phyloP scores from a whole-genome alignment of 202 grass and related monocot species.

The Saccharum hybrid region DNA sequence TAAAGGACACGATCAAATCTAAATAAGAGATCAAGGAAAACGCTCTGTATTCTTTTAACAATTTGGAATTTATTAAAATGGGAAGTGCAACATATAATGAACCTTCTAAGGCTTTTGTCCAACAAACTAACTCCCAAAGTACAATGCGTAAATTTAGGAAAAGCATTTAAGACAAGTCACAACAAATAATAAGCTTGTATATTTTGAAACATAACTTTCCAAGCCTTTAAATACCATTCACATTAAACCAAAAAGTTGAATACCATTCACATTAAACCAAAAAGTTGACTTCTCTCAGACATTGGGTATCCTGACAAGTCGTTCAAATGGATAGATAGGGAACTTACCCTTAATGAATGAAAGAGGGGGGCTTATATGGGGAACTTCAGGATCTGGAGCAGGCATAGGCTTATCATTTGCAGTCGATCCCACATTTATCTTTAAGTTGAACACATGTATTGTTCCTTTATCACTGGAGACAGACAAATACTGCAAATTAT shows the following conservation, averaged over 20 bases:
- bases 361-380: conserved; percentile 68
- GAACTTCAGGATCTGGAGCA: conserved; percentile 66
- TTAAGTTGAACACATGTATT: conserved; percentile 92
- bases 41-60: neutral
- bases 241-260: too few species aligned
- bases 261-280: neutral
- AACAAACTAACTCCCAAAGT: neutral
- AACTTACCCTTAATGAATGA: conserved; percentile 90
- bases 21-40: neutral
- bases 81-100: neutral
- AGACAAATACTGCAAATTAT: conserved; percentile 82
- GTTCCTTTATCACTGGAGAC: conserved; percentile 98
- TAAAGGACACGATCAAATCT: neutral
- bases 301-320: neutral
- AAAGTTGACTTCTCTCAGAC: neutral
- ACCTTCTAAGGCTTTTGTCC: neutral
- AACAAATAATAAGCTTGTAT: neutral
- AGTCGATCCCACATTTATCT: conserved; percentile 76
- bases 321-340: conserved; percentile 13
- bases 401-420: conserved; percentile 70
- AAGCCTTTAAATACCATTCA: neutral
- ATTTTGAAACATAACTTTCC: neutral
- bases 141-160: neutral
- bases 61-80: neutral
- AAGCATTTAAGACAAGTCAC: neutral